Evolutionary conservation across 1,284 basidiomycete species (phyloP), one percentile per base, ranked within the genome.

Genomic region (Melampsora abietis-canadensis): DNA sequence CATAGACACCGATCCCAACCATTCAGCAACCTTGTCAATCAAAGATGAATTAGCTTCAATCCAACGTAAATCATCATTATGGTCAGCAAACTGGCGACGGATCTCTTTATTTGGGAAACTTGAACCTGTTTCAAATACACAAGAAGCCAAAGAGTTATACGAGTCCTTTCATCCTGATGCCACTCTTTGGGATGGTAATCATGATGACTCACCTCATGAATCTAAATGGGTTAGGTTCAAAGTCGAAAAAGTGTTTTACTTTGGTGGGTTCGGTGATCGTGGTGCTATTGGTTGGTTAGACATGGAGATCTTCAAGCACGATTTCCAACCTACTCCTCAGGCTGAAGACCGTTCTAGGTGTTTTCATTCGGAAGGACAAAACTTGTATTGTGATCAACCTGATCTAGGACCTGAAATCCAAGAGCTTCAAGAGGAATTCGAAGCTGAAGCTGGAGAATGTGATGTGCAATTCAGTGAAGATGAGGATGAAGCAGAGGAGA

Each of bases 1-100:
- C 47, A 54, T 75, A 10, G n/a, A 46, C 40, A 30, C 12, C 15
- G 19, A 62, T 15, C 60, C 60, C 1, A 24, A n/a, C 8, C 65
- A 59, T 30, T 21, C 19, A n/a, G 34, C 59, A 34, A 75, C 65
- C 2, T 21, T 75, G 14, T 27, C 72, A 2, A 67, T 75, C 34
- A 34, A 75, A 30, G 72, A 75, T 19, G 72, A 75, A 48, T 57
- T 75, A 10, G 72, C 37, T 14, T 37, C 7, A 59, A n/a, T 47
- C 4, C 65, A 75, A 40, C 51, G 72, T 31, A 31, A 67, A 21
- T 21, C 34, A 0, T 40, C 27, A 8, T 19, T 67, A 2, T 75
- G 72, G 72, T 51, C 72, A 17, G 72, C 72, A 3, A 75, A 75
- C 31, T 40, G 72, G 21, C 15, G 72, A 0, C 34, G 72, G 24